Evolutionary conservation across 2,329 filamentous ascomycete genomes (phyloP).

Genomic region (Ceratocystis cubensis): DNA sequence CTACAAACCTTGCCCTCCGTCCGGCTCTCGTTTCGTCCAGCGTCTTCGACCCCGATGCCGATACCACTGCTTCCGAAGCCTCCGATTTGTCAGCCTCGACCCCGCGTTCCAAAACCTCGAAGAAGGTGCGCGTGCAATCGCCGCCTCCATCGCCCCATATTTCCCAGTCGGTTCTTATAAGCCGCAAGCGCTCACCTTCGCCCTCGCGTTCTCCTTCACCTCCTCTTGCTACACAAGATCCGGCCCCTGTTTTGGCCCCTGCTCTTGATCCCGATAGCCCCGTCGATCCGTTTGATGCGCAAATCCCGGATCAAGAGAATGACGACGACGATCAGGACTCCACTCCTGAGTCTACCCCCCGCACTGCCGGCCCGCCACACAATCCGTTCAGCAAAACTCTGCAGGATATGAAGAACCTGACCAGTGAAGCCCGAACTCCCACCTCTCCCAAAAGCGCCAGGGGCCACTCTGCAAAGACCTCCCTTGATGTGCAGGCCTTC

Average conservation of each 20-base stretch:
- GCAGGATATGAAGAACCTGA: slow-evolving; percentile 34
- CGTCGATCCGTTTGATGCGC: not conserved
- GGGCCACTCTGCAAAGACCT: slow-evolving; percentile 11
- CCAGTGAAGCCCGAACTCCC: not conserved
- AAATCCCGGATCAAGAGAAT: slow-evolving; percentile 6
- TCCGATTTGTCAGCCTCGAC: slow-evolving; percentile 9
- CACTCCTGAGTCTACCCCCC: not conserved
- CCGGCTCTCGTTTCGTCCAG: slow-evolving; percentile 9
- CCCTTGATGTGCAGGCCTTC: slow-evolving; percentile 60
- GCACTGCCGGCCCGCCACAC: slow-evolving; percentile 22
- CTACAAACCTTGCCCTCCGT: slow-evolving; percentile 13
- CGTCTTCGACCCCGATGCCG: slow-evolving; percentile 17
- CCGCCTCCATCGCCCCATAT: slow-evolving; percentile 44
- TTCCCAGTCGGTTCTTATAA: not conserved
- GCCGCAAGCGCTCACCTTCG: not conserved
- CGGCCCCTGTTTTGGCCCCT: not conserved
- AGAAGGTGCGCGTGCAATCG: slow-evolving; percentile 55
- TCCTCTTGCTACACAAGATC: not conserved
- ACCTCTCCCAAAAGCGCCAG: slow-evolving; percentile 14
- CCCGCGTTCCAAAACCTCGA: slow-evolving; percentile 39
- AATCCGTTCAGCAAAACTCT: slow-evolving; percentile 45
- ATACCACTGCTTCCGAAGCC: slow-evolving; percentile 15
- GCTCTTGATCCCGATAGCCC: not conserved
- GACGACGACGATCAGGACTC: not conserved
- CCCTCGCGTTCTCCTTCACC: not conserved